These are phyloP conservation scores for Chytriomyces hyalinus DNA, from an alignment of 192 early-diverging fungal genomes.

Conservation along the genomic window DNA sequence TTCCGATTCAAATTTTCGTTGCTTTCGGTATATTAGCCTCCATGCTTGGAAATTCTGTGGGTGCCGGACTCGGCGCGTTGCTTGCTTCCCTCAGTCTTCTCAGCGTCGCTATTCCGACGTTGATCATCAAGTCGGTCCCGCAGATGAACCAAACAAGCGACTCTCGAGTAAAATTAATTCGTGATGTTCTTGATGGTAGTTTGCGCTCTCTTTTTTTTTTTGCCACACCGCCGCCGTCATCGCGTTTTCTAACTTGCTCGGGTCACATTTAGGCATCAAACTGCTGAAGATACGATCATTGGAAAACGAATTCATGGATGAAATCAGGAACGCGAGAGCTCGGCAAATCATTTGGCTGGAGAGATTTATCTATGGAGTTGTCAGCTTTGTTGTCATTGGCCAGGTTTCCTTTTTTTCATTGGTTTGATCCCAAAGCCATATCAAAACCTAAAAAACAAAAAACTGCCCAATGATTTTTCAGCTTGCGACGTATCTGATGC, in stretches of 20 bases:
- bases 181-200: conserved; percentile 40
- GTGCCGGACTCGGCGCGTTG: conserved; percentile 13
- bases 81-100: neutral
- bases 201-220: neutral
- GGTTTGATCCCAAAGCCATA: no score
- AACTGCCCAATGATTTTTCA: no score
- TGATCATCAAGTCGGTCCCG: conserved; percentile 19
- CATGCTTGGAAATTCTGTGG: conserved; percentile 30
- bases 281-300: conserved; percentile 37
- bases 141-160: conserved; percentile 17
- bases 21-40: conserved; percentile 15
- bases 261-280: conserved; percentile 29
- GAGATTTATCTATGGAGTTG: conserved; percentile 13
- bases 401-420: neutral
- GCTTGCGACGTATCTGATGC: conserved; percentile 21
- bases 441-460: no score
- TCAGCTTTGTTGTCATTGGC: conserved; percentile 33
- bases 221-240: neutral
- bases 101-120: conserved; percentile 27
- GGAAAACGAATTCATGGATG: conserved; percentile 9
- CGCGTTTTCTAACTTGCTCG: neutral
- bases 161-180: conserved; percentile 38
- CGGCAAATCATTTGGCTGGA: conserved; percentile 28
- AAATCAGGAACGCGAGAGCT: conserved; percentile 4
- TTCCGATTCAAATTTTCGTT: conserved; percentile 29